Evolutionary conservation across 2,329 filamentous ascomycete genomes (phyloP).

Genomic region (Zelopaecilomyces penicillatus): DNA sequence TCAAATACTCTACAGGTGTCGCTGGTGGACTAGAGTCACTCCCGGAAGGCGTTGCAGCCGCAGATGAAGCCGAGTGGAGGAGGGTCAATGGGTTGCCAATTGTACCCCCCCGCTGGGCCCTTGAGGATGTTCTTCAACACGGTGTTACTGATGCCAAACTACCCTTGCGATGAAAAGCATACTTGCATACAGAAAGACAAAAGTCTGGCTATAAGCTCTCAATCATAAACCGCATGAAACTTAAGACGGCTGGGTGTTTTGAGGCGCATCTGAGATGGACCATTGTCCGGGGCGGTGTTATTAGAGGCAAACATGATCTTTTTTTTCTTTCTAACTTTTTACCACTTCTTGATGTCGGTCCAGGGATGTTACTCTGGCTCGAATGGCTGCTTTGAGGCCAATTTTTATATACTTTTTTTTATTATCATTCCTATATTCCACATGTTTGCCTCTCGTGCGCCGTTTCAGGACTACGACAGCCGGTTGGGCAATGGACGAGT

Average conservation of each 20-base stretch:
- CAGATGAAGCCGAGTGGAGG: conserved; percentile 64
- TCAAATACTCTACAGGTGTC: conserved; percentile 95
- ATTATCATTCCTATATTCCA: no score
- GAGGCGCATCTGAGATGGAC: conserved; percentile 13
- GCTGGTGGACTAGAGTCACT: conserved; percentile 78
- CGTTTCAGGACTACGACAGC: no score
- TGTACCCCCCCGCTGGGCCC: conserved; percentile 67
- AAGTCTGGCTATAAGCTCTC: background rate
- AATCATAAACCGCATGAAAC: conserved; percentile 6
- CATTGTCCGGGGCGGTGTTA: conserved; percentile 2
- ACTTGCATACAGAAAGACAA: no score
- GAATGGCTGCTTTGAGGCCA: no score
- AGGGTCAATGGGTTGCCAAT: conserved; percentile 59
- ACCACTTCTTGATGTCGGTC: background rate
- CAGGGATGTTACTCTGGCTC: no score
- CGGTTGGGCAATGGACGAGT: no score
- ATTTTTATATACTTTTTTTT: no score
- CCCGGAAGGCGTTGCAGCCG: conserved; percentile 59
- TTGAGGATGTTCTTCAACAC: conserved; percentile 72
- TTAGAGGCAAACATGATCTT: conserved; percentile 1
- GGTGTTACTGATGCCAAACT: conserved; percentile 70
- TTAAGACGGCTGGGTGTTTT: conserved; percentile 12
- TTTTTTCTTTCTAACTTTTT: conserved; percentile 2
- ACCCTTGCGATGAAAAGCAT: conserved; percentile 49
- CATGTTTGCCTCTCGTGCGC: no score